Evolutionary conservation across 768 basidiomycete genomes (phyloP).

Genomic region (Kwoniella europaea): DNA sequence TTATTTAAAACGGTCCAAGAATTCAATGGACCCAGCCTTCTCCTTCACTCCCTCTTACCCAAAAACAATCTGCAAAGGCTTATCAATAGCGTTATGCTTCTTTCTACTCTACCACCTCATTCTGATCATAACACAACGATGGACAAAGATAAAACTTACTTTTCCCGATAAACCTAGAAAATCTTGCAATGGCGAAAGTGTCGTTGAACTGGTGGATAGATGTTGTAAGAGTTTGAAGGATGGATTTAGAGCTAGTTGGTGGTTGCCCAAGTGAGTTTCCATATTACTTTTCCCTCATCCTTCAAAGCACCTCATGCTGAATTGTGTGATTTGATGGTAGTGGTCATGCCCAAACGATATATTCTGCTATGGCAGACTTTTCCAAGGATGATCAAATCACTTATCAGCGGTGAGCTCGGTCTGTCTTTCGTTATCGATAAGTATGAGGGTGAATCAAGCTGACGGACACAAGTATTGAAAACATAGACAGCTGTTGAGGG

Average conservation of each 20-base stretch:
- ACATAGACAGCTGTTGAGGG: conserved; percentile 49
- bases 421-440: conserved; percentile 15
- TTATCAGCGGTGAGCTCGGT: conserved; percentile 46
- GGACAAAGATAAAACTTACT: conserved; percentile 13
- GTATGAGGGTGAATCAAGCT: not conserved
- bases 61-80: not conserved
- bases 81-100: conserved; percentile 8
- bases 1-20: not conserved
- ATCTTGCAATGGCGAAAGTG: conserved; percentile 11
- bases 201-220: not conserved
- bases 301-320: no score
- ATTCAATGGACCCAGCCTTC: conserved; percentile 13
- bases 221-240: conserved; percentile 27
- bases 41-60: not conserved
- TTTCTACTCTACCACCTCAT: conserved; percentile 9
- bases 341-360: conserved; percentile 56
- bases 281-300: no score
- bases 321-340: conserved; percentile 8
- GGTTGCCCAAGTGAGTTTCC: conserved; percentile 46
- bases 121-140: conserved; percentile 1
- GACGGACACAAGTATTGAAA: conserved; percentile 3
- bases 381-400: conserved; percentile 45
- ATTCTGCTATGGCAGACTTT: conserved; percentile 53
- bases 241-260: conserved; percentile 46
- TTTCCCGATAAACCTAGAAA: not conserved